Base-by-base conservation (phyloP, 2,329 filamentous ascomycete genomes). In the Curvularia lunata region DNA sequence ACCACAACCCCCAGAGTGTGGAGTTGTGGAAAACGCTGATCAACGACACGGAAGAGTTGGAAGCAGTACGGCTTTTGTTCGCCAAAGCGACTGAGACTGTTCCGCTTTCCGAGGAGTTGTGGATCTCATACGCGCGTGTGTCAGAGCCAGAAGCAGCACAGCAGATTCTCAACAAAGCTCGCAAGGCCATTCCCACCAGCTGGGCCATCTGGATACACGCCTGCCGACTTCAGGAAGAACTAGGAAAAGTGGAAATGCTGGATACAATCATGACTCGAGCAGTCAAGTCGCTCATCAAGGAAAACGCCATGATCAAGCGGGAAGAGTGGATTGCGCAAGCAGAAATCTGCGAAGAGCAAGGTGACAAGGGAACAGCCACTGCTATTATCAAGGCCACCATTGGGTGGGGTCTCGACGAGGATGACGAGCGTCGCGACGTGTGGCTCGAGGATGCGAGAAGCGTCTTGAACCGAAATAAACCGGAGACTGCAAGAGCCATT, bases 11-110 rank as follows among this genome's bases (percentile, higher is more conserved):
- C 0, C 92, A 97, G 71, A 98, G 94, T 0, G 95, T 98, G 47
- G 89, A 91, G 41, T 85, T 99, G n/a, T 99, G 95, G 95, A 99
- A 98, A 75, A 92, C 96, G 74, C 90, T 94, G 5, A 94, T 99
- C 62, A 98, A 98, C 67, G 81, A 98, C 54, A 95, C 98, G 72
- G 94, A 97, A 70, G 90, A 97, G 66, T 86, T 90, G 0, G 90
- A 89, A 28, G 92, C 97, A 79, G 96, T 96, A 4, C 88, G 89
- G 61, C 82, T 99, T 54, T 83, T 99, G 53, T 85, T 99, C 46
- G 93, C 92, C 47, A 97, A 97, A 78, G 96, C 96, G 0, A 96
- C 93, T 0, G 93, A 99, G 69, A 90, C 97, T 56, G 96, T 99
- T 54, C 94, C 94, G 0, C 83, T 96, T 6, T 97, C 94, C 0